Percentiles rank a stretch among this genome's conserved stretches.
Evolutionary conservation across 805 yeast genomes (phyloP).

Genomic region (Candida argentea): DNA sequence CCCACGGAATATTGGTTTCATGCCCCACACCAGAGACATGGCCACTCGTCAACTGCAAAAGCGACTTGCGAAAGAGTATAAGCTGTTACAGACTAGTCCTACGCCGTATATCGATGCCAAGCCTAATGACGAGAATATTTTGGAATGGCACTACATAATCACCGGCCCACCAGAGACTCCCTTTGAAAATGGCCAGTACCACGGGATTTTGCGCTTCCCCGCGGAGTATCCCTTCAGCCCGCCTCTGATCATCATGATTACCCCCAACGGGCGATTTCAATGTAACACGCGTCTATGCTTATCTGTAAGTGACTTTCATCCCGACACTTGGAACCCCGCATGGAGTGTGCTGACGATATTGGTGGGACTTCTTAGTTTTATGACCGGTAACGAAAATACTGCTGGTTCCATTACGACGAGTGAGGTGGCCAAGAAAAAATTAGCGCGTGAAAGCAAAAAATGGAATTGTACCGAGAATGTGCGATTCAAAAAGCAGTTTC

Average conservation of each 20-base stretch:
- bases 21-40: constrained; percentile 11
- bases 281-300: constrained; percentile 76
- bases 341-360: constrained; percentile 89
- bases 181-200: constrained; percentile 78
- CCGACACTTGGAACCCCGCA: constrained; percentile 93
- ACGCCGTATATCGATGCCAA: constrained; percentile 79
- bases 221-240: constrained; percentile 86
- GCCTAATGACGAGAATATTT: constrained; percentile 78
- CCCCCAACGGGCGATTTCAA: constrained; percentile 84
- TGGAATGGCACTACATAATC: constrained; percentile 90
- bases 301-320: constrained; percentile 92
- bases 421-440: constrained; percentile 41
- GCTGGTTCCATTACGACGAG: constrained; percentile 73
- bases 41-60: constrained; percentile 32
- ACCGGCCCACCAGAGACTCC: constrained; percentile 91
- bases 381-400: constrained; percentile 81
- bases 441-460: constrained; percentile 49
- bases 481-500: constrained; percentile 54
- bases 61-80: constrained; percentile 71
- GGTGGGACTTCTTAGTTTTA: constrained; percentile 79
- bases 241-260: constrained; percentile 79
- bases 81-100: constrained; percentile 64
- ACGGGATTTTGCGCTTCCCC: constrained; percentile 79
- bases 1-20: not conserved
- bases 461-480: constrained; percentile 51